These are phyloP conservation scores for Colletotrichum sp. DNA, from an alignment of 2,329 filamentous ascomycete genomes.

Conservation along the genomic window DNA sequence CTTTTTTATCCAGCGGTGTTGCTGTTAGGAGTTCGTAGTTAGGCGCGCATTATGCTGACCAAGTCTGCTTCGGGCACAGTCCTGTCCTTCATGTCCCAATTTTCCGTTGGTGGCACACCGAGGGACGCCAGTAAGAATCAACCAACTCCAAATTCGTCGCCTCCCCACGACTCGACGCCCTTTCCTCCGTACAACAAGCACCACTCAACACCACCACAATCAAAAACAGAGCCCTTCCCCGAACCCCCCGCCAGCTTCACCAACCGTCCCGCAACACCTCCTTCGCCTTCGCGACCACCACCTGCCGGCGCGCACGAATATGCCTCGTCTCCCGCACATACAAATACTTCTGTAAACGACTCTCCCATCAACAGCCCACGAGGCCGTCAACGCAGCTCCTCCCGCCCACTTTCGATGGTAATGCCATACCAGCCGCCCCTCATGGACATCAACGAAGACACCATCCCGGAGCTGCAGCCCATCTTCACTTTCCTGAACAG, in stretches of 20 bases:
- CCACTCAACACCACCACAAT: background rate
- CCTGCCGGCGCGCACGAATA: conserved; percentile 38
- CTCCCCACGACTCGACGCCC: conserved; percentile 38
- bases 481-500: conserved; percentile 95
- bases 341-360: conserved; percentile 44
- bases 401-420: conserved; percentile 84
- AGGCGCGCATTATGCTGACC: conserved; percentile 18
- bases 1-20: background rate
- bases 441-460: conserved; percentile 86
- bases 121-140: conserved; percentile 40
- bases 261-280: conserved; percentile 42
- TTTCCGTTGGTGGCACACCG: conserved; percentile 67
- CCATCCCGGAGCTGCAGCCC: conserved; percentile 89
- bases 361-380: conserved; percentile 48
- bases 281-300: conserved; percentile 24
- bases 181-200: conserved; percentile 22
- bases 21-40: background rate
- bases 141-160: conserved; percentile 50
- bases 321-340: conserved; percentile 44
- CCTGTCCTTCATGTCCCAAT: conserved; percentile 86
- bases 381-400: conserved; percentile 53
- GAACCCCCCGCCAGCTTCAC: conserved; percentile 13
- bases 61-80: conserved; percentile 55
- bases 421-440: conserved; percentile 84
- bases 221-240: conserved; percentile 16